These are phyloP conservation scores for Quercus berberidifolia DNA, from an alignment of 306 rosid species.

Conservation along the genomic window DNA sequence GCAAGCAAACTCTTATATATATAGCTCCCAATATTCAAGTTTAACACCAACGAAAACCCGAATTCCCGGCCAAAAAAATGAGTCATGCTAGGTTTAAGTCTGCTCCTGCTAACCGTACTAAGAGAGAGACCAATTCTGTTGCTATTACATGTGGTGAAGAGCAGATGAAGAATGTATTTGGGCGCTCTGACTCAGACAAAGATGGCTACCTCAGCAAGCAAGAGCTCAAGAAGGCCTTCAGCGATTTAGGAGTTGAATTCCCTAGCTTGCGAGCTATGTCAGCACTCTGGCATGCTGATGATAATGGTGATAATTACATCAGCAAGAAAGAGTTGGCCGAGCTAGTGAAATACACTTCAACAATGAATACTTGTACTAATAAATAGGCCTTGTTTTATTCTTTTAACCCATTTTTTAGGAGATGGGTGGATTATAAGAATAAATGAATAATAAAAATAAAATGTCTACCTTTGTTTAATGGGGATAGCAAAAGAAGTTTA, in stretches of 20 bases:
- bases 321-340: not conserved
- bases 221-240: not conserved
- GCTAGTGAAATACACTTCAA: not conserved
- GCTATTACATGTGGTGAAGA: not conserved
- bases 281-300: constrained; percentile 3
- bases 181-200: not conserved
- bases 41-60: not conserved
- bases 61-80: not conserved
- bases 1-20: too few relatives aligned
- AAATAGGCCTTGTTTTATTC: too few relatives aligned
- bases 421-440: too few relatives aligned
- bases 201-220: not conserved
- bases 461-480: too few relatives aligned
- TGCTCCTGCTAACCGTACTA: not conserved
- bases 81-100: not conserved
- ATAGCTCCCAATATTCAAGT: too few relatives aligned
- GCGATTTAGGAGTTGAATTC: not conserved
- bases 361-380: not conserved
- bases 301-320: not conserved
- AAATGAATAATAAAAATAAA: too few relatives aligned
- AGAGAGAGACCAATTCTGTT: not conserved
- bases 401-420: too few relatives aligned
- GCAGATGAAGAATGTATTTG: not conserved
- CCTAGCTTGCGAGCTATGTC: not conserved
- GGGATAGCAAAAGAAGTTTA: too few relatives aligned